phyloP scores from a whole-genome alignment of 208 protist genomes.

The Wallacemonas sp. region DNA sequence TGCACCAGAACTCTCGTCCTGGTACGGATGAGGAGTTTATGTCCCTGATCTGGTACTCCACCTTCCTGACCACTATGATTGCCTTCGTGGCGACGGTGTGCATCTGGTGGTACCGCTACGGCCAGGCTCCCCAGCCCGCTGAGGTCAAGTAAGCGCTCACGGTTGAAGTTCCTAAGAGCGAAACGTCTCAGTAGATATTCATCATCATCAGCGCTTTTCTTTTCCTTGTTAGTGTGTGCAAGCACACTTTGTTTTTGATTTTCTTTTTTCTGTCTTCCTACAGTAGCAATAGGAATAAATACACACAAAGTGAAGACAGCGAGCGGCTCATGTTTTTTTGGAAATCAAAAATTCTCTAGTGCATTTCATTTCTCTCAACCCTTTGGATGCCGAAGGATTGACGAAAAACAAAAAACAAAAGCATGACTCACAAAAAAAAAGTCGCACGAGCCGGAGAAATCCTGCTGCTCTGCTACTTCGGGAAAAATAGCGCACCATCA shows the following conservation, averaged over 20 bases:
- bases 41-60: constrained; percentile 82
- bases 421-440: background rate
- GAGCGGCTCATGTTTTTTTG: constrained; percentile 13
- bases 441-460: no score
- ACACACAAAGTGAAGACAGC: no score
- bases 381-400: background rate
- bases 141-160: constrained; percentile 68
- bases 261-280: constrained; percentile 9
- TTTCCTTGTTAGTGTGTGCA: background rate
- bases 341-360: constrained; percentile 7
- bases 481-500: no score
- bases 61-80: constrained; percentile 60
- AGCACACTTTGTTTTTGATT: constrained; percentile 9
- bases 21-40: constrained; percentile 91
- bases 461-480: no score
- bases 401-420: background rate
- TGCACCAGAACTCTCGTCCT: constrained; percentile 76
- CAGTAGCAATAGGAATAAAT: constrained; percentile 13
- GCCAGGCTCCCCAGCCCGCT: constrained; percentile 78
- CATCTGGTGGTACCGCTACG: constrained; percentile 88
- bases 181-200: background rate
- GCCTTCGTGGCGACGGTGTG: constrained; percentile 58
- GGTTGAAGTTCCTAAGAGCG: constrained; percentile 3
- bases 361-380: background rate
- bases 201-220: background rate